phyloP scores from a whole-genome alignment of 164 flowering plant species.

The Stephania japonica region DNA sequence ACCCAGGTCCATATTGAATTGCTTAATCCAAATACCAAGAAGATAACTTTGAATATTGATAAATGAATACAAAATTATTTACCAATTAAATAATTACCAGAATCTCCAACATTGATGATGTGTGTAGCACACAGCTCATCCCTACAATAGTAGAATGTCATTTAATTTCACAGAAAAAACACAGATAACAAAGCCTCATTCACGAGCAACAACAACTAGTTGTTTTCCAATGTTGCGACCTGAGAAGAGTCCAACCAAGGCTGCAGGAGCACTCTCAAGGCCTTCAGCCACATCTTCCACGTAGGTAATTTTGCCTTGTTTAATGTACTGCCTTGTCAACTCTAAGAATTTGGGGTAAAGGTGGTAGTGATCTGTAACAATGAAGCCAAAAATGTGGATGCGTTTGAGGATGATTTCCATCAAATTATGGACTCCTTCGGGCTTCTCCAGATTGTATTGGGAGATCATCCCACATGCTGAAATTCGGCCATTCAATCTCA shows the following conservation, averaged over 20 bases:
- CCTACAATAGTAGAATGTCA: no score
- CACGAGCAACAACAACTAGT: conserved; percentile 31
- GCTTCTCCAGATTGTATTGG: conserved; percentile 21
- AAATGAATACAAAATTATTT: no score
- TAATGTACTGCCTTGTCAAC: conserved; percentile 10
- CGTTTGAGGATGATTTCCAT: conserved; percentile 10
- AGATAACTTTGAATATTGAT: no score
- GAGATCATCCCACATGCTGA: conserved; percentile 33
- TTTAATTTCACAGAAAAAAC: no score
- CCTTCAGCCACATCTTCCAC: conserved; percentile 51
- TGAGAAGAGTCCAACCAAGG: conserved; percentile 39
- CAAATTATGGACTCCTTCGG: conserved; percentile 22
- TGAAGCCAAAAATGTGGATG: conserved; percentile 23
- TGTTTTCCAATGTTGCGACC: conserved; percentile 53
- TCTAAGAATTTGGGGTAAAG: conserved; percentile 24
- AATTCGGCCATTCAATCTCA: conserved; percentile 27
- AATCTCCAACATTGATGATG: no score
- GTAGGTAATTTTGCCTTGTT: conserved; percentile 43
- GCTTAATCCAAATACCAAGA: no score
- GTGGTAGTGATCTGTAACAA: conserved; percentile 13
- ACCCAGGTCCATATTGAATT: no score
- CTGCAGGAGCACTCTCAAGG: conserved; percentile 51
- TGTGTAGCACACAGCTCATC: no score
- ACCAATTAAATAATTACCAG: no score
- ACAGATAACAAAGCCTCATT: conserved; percentile 8